Evolutionary conservation across 495 filamentous ascomycete genomes (phyloP).

Genomic region (Aspergillus ellipticus): DNA sequence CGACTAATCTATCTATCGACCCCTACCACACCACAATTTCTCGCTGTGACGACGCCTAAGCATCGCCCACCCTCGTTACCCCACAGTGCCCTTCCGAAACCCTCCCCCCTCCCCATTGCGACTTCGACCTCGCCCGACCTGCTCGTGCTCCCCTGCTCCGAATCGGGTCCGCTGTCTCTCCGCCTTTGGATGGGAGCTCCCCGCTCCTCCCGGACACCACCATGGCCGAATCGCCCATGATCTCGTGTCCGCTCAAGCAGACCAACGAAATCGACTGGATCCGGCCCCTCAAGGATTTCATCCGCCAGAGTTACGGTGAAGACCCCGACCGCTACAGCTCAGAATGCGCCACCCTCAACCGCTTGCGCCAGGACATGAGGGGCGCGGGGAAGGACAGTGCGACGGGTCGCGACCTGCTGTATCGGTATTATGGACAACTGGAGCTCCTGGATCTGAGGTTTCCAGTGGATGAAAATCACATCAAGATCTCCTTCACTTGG

Average conservation of each 20-base stretch:
- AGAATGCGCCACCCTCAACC: constrained; percentile 93
- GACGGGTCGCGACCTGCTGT: constrained; percentile 86
- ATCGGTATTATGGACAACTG: constrained; percentile 96
- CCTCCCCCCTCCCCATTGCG: neutral
- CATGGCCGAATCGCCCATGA: constrained; percentile 85
- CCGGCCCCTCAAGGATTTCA: constrained; percentile 86
- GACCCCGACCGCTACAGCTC: constrained; percentile 92
- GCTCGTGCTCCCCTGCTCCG: neutral
- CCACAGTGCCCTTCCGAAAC: neutral
- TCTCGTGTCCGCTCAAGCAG: constrained; percentile 90
- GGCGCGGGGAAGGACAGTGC: constrained; percentile 97
- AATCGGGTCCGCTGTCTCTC: constrained; percentile 10
- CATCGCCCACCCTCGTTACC: neutral
- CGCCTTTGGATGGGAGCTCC: constrained; percentile 37
- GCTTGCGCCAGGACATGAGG: constrained; percentile 98
- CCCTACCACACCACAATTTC: constrained; percentile 2
- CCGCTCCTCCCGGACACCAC: constrained; percentile 38
- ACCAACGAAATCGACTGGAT: constrained; percentile 99
- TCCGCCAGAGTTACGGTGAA: constrained; percentile 88
- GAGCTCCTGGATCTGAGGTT: constrained; percentile 93
- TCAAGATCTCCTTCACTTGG: constrained; percentile 99
- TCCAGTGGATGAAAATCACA: constrained; percentile 96
- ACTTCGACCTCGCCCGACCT: neutral
- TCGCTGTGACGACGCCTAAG: neutral
- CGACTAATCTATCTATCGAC: constrained; percentile 1